Conservation (phyloP, 345 rosid species). For the Populus euphratica region DNA sequence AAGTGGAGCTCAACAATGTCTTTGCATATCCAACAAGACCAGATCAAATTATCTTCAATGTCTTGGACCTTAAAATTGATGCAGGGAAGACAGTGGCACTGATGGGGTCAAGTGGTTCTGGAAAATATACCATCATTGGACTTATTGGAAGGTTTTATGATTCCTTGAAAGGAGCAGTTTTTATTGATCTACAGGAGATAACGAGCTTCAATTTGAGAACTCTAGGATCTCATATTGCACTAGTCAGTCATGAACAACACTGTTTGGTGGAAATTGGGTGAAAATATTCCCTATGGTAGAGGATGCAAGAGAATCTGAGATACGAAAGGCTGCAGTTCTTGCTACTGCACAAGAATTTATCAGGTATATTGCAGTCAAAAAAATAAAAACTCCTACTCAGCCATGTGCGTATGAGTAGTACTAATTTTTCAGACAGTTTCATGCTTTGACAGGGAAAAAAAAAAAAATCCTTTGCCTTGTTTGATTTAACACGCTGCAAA, state of each 20-base stretch:
- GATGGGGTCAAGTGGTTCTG: conserved; percentile 1
- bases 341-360: not conserved
- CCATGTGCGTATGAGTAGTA: not conserved
- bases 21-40: conserved; percentile 4
- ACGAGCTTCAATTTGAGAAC: not conserved
- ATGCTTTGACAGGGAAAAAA: too few relatives aligned
- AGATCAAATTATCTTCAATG: not conserved
- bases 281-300: not conserved
- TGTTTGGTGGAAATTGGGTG: not conserved
- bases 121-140: conserved; percentile 1
- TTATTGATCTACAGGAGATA: not conserved
- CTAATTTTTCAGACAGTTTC: not conserved
- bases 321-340: not conserved
- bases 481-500: not conserved
- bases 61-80: not conserved
- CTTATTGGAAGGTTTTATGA: not conserved
- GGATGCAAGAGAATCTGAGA: not conserved
- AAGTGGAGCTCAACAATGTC: conserved; percentile 28
- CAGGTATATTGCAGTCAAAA: not conserved
- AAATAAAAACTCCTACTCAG: not conserved
- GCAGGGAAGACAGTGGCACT: not conserved
- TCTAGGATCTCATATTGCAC: not conserved
- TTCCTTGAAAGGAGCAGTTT: not conserved
- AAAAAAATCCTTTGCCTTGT: not conserved
- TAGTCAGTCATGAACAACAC: conserved; percentile 3